Conservation (phyloP, 2,329 filamentous ascomycete genomes). For the Ophiocordyceps camponoti-saundersi region DNA sequence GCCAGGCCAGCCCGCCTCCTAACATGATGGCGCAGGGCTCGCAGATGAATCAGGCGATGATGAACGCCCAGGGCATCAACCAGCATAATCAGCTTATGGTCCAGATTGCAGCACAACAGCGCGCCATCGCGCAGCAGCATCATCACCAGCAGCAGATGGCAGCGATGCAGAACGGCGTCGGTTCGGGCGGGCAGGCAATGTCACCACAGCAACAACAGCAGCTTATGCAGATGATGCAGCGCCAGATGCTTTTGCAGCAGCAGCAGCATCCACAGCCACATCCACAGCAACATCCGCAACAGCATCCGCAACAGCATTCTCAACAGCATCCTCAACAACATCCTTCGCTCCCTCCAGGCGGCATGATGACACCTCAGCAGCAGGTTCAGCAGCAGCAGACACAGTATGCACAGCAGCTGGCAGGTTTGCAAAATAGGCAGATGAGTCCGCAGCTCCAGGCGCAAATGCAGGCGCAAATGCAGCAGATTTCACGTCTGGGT, state of each 20-base stretch:
- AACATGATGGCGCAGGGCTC: conserved; percentile 40
- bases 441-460: conserved; percentile 21
- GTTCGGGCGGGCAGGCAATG: conserved; percentile 19
- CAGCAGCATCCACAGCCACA: conserved; percentile 18
- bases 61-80: conserved; percentile 28
- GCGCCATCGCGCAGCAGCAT: conserved; percentile 27
- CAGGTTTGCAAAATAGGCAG: conserved; percentile 6
- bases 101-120: conserved; percentile 31
- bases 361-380: conserved; percentile 22
- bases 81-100: conserved; percentile 21
- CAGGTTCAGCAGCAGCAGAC: conserved; percentile 20
- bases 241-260: conserved; percentile 21
- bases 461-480: conserved; percentile 18
- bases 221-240: conserved; percentile 20
- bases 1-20: conserved; percentile 43
- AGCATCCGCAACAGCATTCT: conserved; percentile 13
- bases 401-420: conserved; percentile 19
- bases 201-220: conserved; percentile 19
- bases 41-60: conserved; percentile 34
- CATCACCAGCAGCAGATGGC: conserved; percentile 26
- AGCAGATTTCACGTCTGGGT: conserved; percentile 19
- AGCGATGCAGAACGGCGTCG: conserved; percentile 19
- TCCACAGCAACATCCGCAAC: conserved; percentile 7
- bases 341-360: conserved; percentile 13
- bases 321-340: conserved; percentile 11